Conservation (phyloP, 2,329 filamentous ascomycete species). For the Colletotrichum sp. region DNA sequence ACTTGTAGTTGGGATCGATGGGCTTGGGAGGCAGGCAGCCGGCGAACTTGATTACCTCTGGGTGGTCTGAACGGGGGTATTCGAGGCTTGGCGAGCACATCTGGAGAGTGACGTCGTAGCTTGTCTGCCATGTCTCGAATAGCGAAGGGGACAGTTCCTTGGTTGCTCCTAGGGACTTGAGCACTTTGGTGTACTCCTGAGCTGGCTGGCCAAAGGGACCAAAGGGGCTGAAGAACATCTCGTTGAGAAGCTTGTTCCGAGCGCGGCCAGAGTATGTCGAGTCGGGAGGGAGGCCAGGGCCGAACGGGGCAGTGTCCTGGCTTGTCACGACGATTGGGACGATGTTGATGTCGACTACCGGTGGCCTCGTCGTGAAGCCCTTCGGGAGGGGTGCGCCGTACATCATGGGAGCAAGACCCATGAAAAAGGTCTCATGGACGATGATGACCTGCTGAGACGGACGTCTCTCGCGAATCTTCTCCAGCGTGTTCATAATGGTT, state of each 20-base stretch:
- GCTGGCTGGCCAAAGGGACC: constrained; percentile 27
- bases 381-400: constrained; percentile 40
- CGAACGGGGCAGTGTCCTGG: constrained; percentile 42
- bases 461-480: constrained; percentile 33
- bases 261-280: constrained; percentile 36
- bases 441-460: constrained; percentile 43
- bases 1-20: constrained; percentile 30
- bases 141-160: constrained; percentile 19
- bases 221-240: constrained; percentile 23
- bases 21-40: constrained; percentile 43
- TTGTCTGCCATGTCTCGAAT: constrained; percentile 31
- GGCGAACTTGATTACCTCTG: constrained; percentile 43
- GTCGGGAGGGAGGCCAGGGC: constrained; percentile 42
- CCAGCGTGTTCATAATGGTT: constrained; percentile 38
- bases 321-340: constrained; percentile 40
- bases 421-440: constrained; percentile 44
- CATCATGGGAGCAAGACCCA: constrained; percentile 40
- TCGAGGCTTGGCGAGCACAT: constrained; percentile 43
- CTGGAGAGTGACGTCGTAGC: constrained; percentile 40
- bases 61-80: constrained; percentile 40
- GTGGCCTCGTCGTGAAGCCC: constrained; percentile 38
- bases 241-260: constrained; percentile 33
- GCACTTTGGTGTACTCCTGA: constrained; percentile 26
- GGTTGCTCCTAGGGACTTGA: constrained; percentile 33
- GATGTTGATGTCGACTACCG: constrained; percentile 42